Percentiles rank a stretch among this genome's conserved stretches.
phyloP scores from a whole-genome alignment of 176 grass and related monocot genomes.

The Leersia perrieri region DNA sequence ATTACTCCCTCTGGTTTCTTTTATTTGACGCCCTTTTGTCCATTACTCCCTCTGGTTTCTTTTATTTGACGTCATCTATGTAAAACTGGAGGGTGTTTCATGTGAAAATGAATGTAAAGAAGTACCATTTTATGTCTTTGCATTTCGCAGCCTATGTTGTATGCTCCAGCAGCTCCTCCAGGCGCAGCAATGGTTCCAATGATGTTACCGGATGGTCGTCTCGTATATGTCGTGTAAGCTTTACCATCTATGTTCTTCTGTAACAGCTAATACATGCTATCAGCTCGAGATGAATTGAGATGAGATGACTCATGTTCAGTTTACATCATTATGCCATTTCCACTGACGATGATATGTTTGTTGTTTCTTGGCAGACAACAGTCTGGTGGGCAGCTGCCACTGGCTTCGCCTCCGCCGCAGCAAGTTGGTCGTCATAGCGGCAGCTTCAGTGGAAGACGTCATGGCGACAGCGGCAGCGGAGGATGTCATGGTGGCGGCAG shows the following conservation, averaged over 20 bases:
- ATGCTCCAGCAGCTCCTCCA: constrained; percentile 37
- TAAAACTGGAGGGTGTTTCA: no score
- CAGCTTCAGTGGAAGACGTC: neutral
- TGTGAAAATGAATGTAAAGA: no score
- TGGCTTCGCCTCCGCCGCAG: constrained; percentile 23
- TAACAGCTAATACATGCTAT: neutral
- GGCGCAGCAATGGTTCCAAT: constrained; percentile 49
- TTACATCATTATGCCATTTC: neutral
- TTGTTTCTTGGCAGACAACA: constrained; percentile 39
- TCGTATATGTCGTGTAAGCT: constrained; percentile 55
- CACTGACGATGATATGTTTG: neutral
- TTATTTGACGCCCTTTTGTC: no score
- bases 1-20: no score
- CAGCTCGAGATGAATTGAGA: neutral
- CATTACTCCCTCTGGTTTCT: no score
- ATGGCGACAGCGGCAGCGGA: neutral
- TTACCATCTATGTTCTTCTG: neutral
- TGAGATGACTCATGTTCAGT: neutral
- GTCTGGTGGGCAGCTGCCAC: constrained; percentile 22
- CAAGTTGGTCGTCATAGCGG: constrained; percentile 15
- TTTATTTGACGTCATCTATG: no score
- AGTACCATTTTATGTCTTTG: constrained; percentile 11
- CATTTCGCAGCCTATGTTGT: constrained; percentile 52
- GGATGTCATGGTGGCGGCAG: neutral
- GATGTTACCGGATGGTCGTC: constrained; percentile 45